Base-by-base conservation (phyloP, 192 early-diverging fungal genomes). In the Rhizophagus sp. region DNA sequence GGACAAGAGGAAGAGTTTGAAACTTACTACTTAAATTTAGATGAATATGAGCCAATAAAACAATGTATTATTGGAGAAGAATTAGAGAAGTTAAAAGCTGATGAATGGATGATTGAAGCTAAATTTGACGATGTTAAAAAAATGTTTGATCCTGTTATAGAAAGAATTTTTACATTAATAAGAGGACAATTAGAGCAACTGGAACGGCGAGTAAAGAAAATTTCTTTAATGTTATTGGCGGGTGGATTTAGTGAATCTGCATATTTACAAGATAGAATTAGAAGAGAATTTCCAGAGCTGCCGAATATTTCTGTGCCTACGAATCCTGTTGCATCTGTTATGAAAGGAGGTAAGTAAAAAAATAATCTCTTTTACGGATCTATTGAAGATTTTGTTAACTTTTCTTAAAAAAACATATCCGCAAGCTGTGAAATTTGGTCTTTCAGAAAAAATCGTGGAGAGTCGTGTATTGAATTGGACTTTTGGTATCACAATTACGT, bases 141-240 rank as follows among this genome's bases (percentile, higher is more conserved):
- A 57, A 88, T 90, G 30, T 88, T 90, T 85, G 88, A 88, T 47
- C 89, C 88, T 25, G 88, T 90, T 22, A 76, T 90, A 44, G 75
- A 87, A 30, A 84, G 88, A 83, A 87, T 90, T 4, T 33, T 90
- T 13, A 82, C 74, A 27, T 71, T 90, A 74, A 88, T 88, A 57
- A 85, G n/a, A 73, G 84, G 87, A 33, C 87, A 88, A 62, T 50
- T 90, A 11, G 77, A 84, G 27, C 36, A 34, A 74, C 71, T 89
- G 41, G 67, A 76, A 6, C 80, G 85, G 66, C 81, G 84, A 9
- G 73, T 80, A 27, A 74, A 30, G 27, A 72, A 79, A 13, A 76
- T 85, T 25, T 84, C 87, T 34, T 84, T 87, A 24, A 83, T 90
- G 49, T 86, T 90, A 61, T 61, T 90, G 50, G 87, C 87, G 15